These are phyloP conservation scores for Mycena amicta DNA, from an alignment of 768 basidiomycete genomes.

Conservation along the genomic window DNA sequence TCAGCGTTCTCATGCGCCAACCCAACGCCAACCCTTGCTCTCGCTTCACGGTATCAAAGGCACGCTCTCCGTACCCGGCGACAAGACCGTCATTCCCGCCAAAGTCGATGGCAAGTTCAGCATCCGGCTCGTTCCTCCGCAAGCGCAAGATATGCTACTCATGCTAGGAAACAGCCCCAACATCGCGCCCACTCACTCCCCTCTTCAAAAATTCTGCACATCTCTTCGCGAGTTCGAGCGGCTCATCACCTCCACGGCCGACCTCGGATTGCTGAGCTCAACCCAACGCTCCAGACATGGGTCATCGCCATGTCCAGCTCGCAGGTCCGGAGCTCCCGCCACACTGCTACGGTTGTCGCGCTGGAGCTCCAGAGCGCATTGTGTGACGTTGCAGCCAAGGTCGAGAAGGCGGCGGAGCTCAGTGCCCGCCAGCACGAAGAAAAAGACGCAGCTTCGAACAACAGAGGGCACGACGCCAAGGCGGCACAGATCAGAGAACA, in stretches of 20 bases:
- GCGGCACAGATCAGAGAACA: slow-evolving; percentile 76
- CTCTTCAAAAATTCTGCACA: slow-evolving; percentile 85
- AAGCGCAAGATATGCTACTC: too few relatives aligned
- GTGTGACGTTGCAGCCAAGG: slow-evolving; percentile 81
- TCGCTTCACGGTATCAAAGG: slow-evolving; percentile 96
- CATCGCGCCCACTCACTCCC: too few relatives aligned
- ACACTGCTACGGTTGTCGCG: slow-evolving; percentile 92
- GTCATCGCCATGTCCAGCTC: slow-evolving; percentile 94
- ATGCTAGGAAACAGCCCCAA: too few relatives aligned
- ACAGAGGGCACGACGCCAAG: slow-evolving; percentile 77
- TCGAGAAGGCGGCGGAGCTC: slow-evolving; percentile 87
- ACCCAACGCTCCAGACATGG: slow-evolving; percentile 87
- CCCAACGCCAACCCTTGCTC: slow-evolving; percentile 87
- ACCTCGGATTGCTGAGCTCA: slow-evolving; percentile 77
- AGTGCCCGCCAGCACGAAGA: slow-evolving; percentile 83
- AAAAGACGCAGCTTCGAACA: slow-evolving; percentile 50
- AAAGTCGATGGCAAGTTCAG: slow-evolving; percentile 91
- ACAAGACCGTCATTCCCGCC: slow-evolving; percentile 96
- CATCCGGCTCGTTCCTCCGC: slow-evolving; percentile 87
- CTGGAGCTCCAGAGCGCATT: slow-evolving; percentile 87
- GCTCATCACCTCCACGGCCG: slow-evolving; percentile 75
- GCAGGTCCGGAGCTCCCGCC: slow-evolving; percentile 91
- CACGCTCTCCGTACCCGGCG: slow-evolving; percentile 81
- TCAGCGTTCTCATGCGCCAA: slow-evolving; percentile 84
- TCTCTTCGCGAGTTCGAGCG: slow-evolving; percentile 84